Evolutionary conservation across 192 early-diverging fungal species (phyloP).

Genomic region (Podila minutissima): DNA sequence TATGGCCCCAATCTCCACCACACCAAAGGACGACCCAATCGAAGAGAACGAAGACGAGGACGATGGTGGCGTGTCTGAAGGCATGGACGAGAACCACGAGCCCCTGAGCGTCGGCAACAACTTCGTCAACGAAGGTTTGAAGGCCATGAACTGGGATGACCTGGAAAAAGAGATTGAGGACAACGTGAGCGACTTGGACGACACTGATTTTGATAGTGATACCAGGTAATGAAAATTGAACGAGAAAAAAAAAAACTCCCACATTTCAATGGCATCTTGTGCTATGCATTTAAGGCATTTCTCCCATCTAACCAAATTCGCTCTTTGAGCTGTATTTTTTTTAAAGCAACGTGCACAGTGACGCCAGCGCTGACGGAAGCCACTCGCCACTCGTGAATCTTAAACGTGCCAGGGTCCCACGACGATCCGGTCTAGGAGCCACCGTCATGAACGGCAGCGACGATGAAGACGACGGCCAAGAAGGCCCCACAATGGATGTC

Average conservation of each 20-base stretch:
- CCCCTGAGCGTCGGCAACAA: neutral
- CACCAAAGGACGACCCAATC: conserved; percentile 57
- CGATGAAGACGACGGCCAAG: conserved; percentile 25
- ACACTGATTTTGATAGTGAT: conserved; percentile 61
- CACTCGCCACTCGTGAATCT: conserved; percentile 26
- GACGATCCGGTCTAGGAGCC: conserved; percentile 21
- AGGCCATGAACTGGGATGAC: conserved; percentile 54
- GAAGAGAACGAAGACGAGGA: conserved; percentile 57
- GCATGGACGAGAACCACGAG: conserved; percentile 51
- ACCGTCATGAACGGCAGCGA: conserved; percentile 22
- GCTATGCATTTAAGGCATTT: no score
- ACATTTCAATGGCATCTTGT: neutral
- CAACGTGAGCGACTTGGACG: conserved; percentile 63
- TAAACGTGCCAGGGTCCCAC: conserved; percentile 35
- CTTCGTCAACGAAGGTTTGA: conserved; percentile 30
- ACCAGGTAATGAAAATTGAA: conserved; percentile 49
- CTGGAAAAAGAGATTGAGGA: conserved; percentile 64
- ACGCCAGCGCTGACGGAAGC: conserved; percentile 31
- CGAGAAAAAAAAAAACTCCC: no score
- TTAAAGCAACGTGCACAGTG: conserved; percentile 29
- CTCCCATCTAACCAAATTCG: no score
- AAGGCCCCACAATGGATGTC: neutral
- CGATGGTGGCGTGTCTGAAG: conserved; percentile 55
- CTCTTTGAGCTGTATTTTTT: neutral
- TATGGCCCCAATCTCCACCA: conserved; percentile 11